Base-by-base conservation (phyloP, 2,329 filamentous ascomycete species). In the Diplodia mutila region DNA sequence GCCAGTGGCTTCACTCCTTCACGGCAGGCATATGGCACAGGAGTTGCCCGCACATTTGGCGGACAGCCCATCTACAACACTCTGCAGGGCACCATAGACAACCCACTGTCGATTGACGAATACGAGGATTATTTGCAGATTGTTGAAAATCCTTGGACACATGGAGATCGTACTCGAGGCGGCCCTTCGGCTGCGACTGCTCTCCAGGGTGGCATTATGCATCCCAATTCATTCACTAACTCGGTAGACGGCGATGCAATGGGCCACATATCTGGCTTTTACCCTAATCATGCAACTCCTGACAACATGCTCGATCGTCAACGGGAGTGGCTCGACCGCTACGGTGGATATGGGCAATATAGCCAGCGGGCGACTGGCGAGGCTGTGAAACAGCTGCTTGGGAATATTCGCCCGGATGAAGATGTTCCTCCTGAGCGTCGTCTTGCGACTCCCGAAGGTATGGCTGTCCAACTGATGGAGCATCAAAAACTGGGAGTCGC, bases 401-500 rank as follows among this genome's bases (percentile, higher is more conserved):
- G 75, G 34, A 77, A 75, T 39, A 75, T 78, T 39, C 69, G 73
- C 64, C 71, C 71, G 7, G 72, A 75, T 53, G 73, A 74, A 37
- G 78, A 81, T 9, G 75, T 81, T 51, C 78, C 78, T 1, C 74
- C 75, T 23, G 84, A 89, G 66, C 84, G 89, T 63, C 85, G 90
- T 18, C 87, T 91, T 68, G 86, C 86, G 27, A 93, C 90, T 0
- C 92, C 92, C 0, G 84, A 85, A 51, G 89, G 85, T 1, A 85
- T 97, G 74, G 87, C 83, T 68, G 88, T 87, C 67, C 81, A 85
- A 0, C 82, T 97, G 9, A 93, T 95, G 80, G 87, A 90, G 54
- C 93, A 97, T 73, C 94, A 97, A 75, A 89, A 91, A 72, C 81
- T 94, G 21, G 92, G 90, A 3, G 77, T 94, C 46, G 85, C 87